phyloP scores from a whole-genome alignment of 352 stramenopile species.

The Phytophthora pseudosyringae region DNA sequence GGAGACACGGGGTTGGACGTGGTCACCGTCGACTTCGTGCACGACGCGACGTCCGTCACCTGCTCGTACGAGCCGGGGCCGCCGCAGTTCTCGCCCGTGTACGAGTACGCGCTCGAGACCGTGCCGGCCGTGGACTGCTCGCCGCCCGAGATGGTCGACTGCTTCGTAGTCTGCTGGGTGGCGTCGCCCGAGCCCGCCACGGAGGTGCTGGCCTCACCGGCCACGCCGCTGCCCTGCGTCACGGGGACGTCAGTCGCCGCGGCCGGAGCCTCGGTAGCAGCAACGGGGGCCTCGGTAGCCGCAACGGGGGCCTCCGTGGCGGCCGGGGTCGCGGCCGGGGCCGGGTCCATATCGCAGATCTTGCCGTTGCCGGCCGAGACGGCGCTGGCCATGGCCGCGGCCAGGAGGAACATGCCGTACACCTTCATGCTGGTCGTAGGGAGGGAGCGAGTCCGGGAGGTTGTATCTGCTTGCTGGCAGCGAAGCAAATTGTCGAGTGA shows the following conservation, averaged over 20 bases:
- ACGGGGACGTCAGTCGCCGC: conserved; percentile 5
- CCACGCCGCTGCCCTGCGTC: conserved; percentile 16
- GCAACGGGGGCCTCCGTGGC: background rate
- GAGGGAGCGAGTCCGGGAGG: conserved; percentile 2
- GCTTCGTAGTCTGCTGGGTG: conserved; percentile 29
- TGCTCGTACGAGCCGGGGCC: conserved; percentile 68
- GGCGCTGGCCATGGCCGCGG: conserved; percentile 32
- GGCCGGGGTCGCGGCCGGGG: conserved; percentile 8
- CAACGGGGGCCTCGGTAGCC: conserved; percentile 4
- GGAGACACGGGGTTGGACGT: conserved; percentile 58
- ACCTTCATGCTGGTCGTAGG: conserved; percentile 36
- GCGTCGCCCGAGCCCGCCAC: conserved; percentile 7
- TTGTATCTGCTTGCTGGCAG: conserved; percentile 32
- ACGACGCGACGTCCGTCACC: conserved; percentile 71
- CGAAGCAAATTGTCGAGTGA: conserved; percentile 35
- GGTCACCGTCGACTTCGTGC: conserved; percentile 50
- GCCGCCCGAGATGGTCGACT: conserved; percentile 26
- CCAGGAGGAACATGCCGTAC: conserved; percentile 39
- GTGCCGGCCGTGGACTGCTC: conserved; percentile 45
- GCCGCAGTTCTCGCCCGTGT: conserved; percentile 58
- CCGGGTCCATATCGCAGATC: conserved; percentile 41
- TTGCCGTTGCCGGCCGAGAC: conserved; percentile 30
- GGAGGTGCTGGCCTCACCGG: conserved; percentile 12
- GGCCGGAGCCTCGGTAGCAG: conserved; percentile 4
- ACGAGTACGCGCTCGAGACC: conserved; percentile 55